These are phyloP conservation scores for Rhododendron henanense DNA, from an alignment of 148 eudicot genomes.

Conservation along the genomic window DNA sequence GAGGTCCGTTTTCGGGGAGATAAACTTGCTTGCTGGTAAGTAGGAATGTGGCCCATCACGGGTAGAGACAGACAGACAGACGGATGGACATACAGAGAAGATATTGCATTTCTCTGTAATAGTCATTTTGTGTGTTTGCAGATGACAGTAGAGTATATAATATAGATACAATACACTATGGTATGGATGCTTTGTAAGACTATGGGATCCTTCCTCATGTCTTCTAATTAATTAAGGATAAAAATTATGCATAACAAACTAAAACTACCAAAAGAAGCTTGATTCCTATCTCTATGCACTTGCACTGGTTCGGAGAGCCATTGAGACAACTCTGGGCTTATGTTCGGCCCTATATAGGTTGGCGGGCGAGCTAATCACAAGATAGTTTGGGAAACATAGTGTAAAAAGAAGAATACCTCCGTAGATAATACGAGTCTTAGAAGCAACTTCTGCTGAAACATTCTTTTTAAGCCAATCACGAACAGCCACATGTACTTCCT, in stretches of 20 bases:
- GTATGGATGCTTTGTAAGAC: background rate
- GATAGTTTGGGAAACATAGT: background rate
- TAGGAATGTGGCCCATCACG: background rate
- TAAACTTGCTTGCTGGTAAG: background rate
- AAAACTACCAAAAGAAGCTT: background rate
- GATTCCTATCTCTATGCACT: background rate
- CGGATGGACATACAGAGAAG: background rate
- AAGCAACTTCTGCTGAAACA: constrained; percentile 93
- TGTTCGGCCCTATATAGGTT: background rate
- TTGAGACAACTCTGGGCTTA: background rate
- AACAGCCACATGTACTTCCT: constrained; percentile 89
- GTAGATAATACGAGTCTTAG: constrained; percentile 90
- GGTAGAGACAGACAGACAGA: background rate
- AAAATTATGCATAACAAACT: background rate
- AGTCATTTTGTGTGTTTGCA: background rate
- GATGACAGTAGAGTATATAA: background rate
- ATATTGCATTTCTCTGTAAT: background rate
- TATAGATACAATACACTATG: background rate
- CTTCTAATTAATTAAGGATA: background rate
- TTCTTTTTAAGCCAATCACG: constrained; percentile 95
- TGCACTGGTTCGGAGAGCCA: background rate
- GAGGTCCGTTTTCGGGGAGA: background rate
- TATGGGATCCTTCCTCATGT: background rate
- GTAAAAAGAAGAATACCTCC: constrained; percentile 59
- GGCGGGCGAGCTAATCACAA: background rate